A percentile compares a stretch with the other conserved stretches of the same genome.
These are phyloP conservation scores for Parietaria judaica DNA, from an alignment of 306 rosid genomes.

Conservation along the genomic window DNA sequence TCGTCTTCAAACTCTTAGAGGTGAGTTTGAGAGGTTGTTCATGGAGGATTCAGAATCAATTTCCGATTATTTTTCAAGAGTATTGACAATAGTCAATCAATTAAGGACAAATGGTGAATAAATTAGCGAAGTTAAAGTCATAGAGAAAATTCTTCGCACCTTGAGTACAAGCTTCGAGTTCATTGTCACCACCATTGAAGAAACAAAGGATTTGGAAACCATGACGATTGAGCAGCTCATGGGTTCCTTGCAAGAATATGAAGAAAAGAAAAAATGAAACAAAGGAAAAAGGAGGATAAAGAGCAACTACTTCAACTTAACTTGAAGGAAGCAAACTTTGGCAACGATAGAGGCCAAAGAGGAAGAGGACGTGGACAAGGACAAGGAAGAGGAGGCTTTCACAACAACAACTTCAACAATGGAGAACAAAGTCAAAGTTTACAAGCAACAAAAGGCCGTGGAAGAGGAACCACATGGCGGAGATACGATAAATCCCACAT, in stretches of 20 bases:
- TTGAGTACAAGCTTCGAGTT: background rate
- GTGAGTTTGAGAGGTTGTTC: background rate
- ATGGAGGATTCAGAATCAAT: slow-evolving; percentile 1
- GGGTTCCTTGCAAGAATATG: background rate
- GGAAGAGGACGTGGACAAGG: background rate
- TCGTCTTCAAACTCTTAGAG: background rate
- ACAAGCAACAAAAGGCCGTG: background rate
- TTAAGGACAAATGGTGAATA: background rate
- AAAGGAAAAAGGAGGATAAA: background rate
- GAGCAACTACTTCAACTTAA: background rate
- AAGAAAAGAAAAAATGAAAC: background rate
- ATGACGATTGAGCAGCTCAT: background rate
- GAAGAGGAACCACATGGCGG: background rate
- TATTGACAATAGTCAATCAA: background rate
- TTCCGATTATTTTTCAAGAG: background rate
- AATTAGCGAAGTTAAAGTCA: background rate
- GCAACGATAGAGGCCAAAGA: background rate
- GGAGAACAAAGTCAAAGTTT: background rate
- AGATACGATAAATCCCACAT: too few relatives aligned
- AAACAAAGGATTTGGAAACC: background rate
- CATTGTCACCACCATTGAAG: background rate
- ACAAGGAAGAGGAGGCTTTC: too few relatives aligned
- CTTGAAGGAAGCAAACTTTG: background rate
- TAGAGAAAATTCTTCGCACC: background rate
- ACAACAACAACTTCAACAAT: background rate